phyloP scores from a whole-genome alignment of 352 stramenopile species.

The Pythium sp. region DNA sequence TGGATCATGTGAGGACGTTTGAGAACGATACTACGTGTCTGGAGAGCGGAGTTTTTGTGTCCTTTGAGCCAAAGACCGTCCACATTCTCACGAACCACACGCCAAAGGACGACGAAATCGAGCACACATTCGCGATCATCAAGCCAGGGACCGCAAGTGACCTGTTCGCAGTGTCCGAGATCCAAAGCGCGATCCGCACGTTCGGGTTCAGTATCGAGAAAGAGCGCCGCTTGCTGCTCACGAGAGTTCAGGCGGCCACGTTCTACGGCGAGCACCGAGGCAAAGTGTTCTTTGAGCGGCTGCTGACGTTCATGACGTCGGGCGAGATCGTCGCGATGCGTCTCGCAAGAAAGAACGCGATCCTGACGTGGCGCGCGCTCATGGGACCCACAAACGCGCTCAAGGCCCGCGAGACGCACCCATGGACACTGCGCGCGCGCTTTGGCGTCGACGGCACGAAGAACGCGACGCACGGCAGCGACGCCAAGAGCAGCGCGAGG shows the following conservation, averaged over 20 bases:
- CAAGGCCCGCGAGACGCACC: constrained; percentile 38
- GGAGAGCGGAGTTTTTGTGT: constrained; percentile 43
- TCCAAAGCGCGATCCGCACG: constrained; percentile 32
- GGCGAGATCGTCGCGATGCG: constrained; percentile 56
- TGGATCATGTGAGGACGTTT: constrained; percentile 22
- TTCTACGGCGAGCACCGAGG: constrained; percentile 68
- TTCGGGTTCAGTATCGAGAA: constrained; percentile 54
- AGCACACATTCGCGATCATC: constrained; percentile 56
- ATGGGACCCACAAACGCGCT: constrained; percentile 80
- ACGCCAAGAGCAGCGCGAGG: constrained; percentile 46
- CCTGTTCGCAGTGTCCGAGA: constrained; percentile 23
- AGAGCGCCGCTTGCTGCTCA: constrained; percentile 36
- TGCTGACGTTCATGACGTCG: constrained; percentile 72
- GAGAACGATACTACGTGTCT: constrained; percentile 34
- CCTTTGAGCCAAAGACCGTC: constrained; percentile 18
- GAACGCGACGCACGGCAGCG: constrained; percentile 84
- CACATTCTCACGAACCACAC: neutral
- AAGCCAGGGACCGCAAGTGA: constrained; percentile 55
- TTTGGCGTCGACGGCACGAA: constrained; percentile 76
- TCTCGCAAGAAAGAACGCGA: constrained; percentile 40
- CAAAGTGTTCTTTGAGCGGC: constrained; percentile 56
- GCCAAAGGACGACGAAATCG: constrained; percentile 5
- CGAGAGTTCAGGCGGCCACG: constrained; percentile 37
- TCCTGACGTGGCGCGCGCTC: constrained; percentile 63
- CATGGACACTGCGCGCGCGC: constrained; percentile 61